Evolutionary conservation across 768 basidiomycete genomes (phyloP).

Genomic region (Artomyces pyxidatus): DNA sequence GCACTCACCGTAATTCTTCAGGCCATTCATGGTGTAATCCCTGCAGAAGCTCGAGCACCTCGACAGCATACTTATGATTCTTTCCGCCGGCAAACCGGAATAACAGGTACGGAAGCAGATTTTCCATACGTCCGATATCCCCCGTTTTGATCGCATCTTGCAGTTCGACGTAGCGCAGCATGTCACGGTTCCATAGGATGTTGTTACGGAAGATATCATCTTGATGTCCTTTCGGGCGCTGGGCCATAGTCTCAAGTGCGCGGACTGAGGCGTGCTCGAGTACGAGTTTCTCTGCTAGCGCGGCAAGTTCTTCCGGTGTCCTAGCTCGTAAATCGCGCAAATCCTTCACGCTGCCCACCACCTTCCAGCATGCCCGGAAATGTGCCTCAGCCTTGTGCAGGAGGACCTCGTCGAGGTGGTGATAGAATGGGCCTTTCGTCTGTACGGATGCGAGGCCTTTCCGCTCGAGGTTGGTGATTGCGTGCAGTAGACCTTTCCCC

Average conservation of each 20-base stretch:
- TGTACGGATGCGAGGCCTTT: constrained; percentile 13
- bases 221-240: constrained; percentile 6
- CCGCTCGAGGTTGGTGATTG: constrained; percentile 17
- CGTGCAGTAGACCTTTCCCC: constrained; percentile 16
- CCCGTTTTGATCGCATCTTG: constrained; percentile 28
- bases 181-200: constrained; percentile 29
- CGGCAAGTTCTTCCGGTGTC: constrained; percentile 21
- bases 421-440: constrained; percentile 18
- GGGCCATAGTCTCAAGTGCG: constrained; percentile 19
- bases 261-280: constrained; percentile 23
- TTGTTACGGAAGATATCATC: constrained; percentile 24
- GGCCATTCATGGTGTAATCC: constrained; percentile 23
- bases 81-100: constrained; percentile 21
- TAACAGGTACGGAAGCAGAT: constrained; percentile 18
- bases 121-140: constrained; percentile 21
- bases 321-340: constrained; percentile 21
- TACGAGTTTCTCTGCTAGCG: constrained; percentile 23
- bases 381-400: constrained; percentile 30
- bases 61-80: constrained; percentile 21
- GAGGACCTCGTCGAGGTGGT: constrained; percentile 28
- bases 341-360: constrained; percentile 17
- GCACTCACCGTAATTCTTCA: constrained; percentile 13
- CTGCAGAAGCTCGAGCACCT: constrained; percentile 23
- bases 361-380: constrained; percentile 26
- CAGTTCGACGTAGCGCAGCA: constrained; percentile 30